These are phyloP conservation scores for Coccomyxa sp. DNA, from an alignment of 139 green algal genomes.

Conservation along the genomic window DNA sequence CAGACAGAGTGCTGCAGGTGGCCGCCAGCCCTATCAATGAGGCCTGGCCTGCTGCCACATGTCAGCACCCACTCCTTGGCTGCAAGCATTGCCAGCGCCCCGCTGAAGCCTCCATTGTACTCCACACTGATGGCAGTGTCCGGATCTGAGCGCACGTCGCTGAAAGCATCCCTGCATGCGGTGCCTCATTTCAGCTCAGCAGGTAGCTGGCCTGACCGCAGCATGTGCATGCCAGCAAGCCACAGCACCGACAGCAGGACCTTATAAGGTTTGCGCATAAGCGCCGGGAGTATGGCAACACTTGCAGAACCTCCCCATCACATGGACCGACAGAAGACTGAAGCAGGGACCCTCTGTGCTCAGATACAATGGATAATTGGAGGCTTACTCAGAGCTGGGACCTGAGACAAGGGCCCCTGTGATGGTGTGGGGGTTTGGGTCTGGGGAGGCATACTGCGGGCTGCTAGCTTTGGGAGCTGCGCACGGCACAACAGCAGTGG, in stretches of 20 bases:
- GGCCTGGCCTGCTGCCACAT: background rate
- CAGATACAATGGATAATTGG: too few relatives aligned
- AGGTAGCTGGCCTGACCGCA: too few relatives aligned
- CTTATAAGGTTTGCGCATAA: too few relatives aligned
- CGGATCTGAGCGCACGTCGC: slow-evolving; percentile 21
- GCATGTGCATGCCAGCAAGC: too few relatives aligned
- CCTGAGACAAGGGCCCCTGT: slow-evolving; percentile 60
- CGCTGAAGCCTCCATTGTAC: slow-evolving; percentile 36
- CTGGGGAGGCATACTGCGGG: slow-evolving; percentile 27
- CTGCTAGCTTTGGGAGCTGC: slow-evolving; percentile 12
- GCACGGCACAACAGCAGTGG: background rate
- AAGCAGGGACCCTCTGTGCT: too few relatives aligned
- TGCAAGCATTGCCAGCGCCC: background rate
- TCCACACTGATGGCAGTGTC: slow-evolving; percentile 30
- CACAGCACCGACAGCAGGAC: too few relatives aligned
- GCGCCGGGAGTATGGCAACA: too few relatives aligned
- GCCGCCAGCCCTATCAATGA: background rate
- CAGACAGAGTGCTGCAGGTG: background rate
- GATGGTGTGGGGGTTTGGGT: slow-evolving; percentile 52
- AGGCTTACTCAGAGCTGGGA: background rate
- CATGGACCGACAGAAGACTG: too few relatives aligned
- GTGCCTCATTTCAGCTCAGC: too few relatives aligned
- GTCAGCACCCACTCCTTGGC: background rate
- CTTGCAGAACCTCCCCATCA: too few relatives aligned
- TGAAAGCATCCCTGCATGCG: slow-evolving; percentile 23